Conservation (phyloP, 2,329 filamentous ascomycete genomes). For the Microcyclospora tardicrescens region DNA sequence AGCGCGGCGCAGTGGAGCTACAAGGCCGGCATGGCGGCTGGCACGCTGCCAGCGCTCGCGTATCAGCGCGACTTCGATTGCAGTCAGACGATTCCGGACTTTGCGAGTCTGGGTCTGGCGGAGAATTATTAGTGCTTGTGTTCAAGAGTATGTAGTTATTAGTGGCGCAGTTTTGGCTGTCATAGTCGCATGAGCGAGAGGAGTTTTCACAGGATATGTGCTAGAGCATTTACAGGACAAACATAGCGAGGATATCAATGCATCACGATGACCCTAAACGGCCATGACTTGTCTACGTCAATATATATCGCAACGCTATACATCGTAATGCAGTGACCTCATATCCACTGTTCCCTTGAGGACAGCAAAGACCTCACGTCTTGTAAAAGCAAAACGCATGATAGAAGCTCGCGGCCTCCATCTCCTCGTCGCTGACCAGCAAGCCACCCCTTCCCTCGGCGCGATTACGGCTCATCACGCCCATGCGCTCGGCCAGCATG, state of each 20-base stretch:
- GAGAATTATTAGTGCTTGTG: constrained; percentile 29
- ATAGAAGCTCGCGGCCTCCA: constrained; percentile 84
- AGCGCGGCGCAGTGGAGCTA: constrained; percentile 82
- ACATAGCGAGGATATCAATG: too few relatives aligned
- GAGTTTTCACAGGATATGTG: too few relatives aligned
- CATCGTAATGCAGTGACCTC: too few relatives aligned
- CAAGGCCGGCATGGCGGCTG: constrained; percentile 61
- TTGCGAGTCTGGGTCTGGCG: constrained; percentile 26
- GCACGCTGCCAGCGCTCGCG: constrained; percentile 54
- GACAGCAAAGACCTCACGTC: constrained; percentile 11
- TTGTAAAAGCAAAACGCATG: constrained; percentile 96
- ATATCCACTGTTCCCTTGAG: too few relatives aligned
- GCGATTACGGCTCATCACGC: constrained; percentile 60
- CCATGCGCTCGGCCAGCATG: constrained; percentile 87
- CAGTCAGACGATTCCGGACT: constrained; percentile 27
- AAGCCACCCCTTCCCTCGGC: constrained; percentile 37
- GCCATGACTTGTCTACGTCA: too few relatives aligned
- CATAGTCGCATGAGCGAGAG: too few relatives aligned
- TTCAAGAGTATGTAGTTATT: background rate
- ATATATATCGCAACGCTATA: too few relatives aligned
- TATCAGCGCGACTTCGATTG: constrained; percentile 33
- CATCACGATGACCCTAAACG: too few relatives aligned
- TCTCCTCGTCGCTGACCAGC: constrained; percentile 69
- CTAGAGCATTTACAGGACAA: too few relatives aligned
- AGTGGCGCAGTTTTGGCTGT: too few relatives aligned